Conservation (phyloP, 768 basidiomycete species). For the Rhizopogon vulgaris region DNA sequence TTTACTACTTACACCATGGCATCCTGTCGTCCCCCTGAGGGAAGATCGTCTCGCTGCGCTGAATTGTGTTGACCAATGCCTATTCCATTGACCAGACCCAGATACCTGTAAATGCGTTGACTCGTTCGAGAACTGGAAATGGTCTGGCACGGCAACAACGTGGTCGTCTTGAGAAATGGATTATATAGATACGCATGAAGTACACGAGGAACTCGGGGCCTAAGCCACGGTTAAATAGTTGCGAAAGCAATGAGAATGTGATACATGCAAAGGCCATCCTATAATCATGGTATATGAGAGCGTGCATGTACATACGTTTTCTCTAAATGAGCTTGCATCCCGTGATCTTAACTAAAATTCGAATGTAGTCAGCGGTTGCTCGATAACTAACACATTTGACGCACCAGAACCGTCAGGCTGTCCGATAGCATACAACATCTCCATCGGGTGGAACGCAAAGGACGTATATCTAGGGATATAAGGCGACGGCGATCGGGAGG, state of each 20-base stretch:
- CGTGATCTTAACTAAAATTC: conserved; percentile 43
- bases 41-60: too few relatives aligned
- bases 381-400: conserved; percentile 9
- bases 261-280: background rate
- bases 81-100: too few relatives aligned
- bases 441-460: conserved; percentile 75
- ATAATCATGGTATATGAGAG: background rate
- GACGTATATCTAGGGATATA: conserved; percentile 60
- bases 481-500: conserved; percentile 51
- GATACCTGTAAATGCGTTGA: too few relatives aligned
- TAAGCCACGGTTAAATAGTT: conserved; percentile 14
- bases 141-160: too few relatives aligned
- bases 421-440: conserved; percentile 78
- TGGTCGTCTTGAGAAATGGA: conserved; percentile 9
- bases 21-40: too few relatives aligned
- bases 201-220: conserved; percentile 5
- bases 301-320: background rate
- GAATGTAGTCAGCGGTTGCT: conserved; percentile 5
- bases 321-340: conserved; percentile 45
- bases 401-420: conserved; percentile 61
- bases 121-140: too few relatives aligned
- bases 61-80: too few relatives aligned
- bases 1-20: too few relatives aligned
- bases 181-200: conserved; percentile 2
- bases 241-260: background rate